Conservation (phyloP, 2,329 filamentous ascomycete genomes). For the Colletotrichum incanum region DNA sequence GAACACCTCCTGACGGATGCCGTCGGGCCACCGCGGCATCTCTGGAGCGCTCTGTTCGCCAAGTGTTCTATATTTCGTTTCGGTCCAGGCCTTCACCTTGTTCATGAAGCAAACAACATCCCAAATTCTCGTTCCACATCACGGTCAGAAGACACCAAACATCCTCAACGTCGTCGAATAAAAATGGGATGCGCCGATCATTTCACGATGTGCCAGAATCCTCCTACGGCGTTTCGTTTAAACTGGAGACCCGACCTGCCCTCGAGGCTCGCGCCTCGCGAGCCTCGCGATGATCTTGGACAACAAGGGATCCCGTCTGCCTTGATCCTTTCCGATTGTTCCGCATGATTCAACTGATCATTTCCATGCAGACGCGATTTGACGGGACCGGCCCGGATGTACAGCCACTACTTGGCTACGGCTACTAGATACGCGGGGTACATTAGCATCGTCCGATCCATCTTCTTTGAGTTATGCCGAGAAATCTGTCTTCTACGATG, state of each 20-base stretch:
- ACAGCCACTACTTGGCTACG: conserved; percentile 7
- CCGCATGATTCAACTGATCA: conserved; percentile 32
- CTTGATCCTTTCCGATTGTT: conserved; percentile 6
- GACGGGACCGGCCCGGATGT: conserved; percentile 22
- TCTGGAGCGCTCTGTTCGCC: conserved; percentile 31
- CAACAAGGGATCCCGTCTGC: neutral
- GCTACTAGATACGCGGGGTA: conserved; percentile 18
- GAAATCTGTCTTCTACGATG: neutral
- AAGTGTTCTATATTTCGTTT: conserved; percentile 25
- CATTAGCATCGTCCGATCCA: conserved; percentile 20
- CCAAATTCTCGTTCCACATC: conserved; percentile 2
- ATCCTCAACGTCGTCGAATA: conserved; percentile 30
- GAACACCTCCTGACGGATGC: conserved; percentile 23
- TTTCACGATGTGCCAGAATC: conserved; percentile 11
- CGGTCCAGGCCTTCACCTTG: conserved; percentile 30
- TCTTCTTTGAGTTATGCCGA: conserved; percentile 21
- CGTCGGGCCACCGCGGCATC: conserved; percentile 29
- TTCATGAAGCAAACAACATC: conserved; percentile 26
- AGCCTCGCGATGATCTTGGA: neutral
- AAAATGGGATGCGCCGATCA: conserved; percentile 25
- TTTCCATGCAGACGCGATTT: conserved; percentile 18
- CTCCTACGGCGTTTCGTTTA: conserved; percentile 27
- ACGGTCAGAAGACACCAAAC: conserved; percentile 23
- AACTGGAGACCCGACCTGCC: conserved; percentile 6
- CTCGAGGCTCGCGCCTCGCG: neutral